Evolutionary conservation across 2,329 filamentous ascomycete species (phyloP), one percentile per base, ranked within the genome.

Genomic region (Graphilbum fragrans): DNA sequence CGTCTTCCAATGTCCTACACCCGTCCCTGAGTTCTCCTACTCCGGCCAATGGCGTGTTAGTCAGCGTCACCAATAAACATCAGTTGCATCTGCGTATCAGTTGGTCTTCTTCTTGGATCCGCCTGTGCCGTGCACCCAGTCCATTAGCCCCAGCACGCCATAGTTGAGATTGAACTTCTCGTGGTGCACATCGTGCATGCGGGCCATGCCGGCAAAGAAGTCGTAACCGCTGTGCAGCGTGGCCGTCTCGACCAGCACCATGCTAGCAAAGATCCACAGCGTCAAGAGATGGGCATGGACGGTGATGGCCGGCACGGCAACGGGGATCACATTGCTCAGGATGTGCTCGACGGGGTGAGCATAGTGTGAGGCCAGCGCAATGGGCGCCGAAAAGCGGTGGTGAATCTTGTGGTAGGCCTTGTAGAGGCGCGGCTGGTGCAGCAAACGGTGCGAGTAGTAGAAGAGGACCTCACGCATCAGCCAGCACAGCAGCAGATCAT

Each of bases 171-270:
- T 63, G 48, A 75, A 75, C 47, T 64, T 64, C 58, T 74, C 70
- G 54, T 77, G 72, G 49, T 77, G 73, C 23, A 65, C 53, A 55
- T 77, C 73, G 54, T 77, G 72, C 52, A 64, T 65, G 47, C 57
- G 59, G 1, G 70, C 70, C 41, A 52, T 62, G 43, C 60, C 62
- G 45, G 43, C 50, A 16, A 72, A 62, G 47, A 74, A 74, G 39
- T 75, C 70, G 51, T 72, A 76, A 7, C 72, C 74, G 45, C 69
- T 73, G 52, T 77, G 72, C 41, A 74, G 71, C 1, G 65, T 69
- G 4, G 62, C 58, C 35, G 72, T 74, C 53, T 74, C 67, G 3
- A 69, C 43, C 5, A 76, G 57, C 54, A 68, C 65, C 14, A 58
- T 61, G 0, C 58, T 63, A 35, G 73, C 46, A 45, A 71, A 76